A percentile compares a stretch with the other conserved stretches of the same genome.
Conservation (phyloP, 75 land plant species). For the Pinus albicaulis region DNA sequence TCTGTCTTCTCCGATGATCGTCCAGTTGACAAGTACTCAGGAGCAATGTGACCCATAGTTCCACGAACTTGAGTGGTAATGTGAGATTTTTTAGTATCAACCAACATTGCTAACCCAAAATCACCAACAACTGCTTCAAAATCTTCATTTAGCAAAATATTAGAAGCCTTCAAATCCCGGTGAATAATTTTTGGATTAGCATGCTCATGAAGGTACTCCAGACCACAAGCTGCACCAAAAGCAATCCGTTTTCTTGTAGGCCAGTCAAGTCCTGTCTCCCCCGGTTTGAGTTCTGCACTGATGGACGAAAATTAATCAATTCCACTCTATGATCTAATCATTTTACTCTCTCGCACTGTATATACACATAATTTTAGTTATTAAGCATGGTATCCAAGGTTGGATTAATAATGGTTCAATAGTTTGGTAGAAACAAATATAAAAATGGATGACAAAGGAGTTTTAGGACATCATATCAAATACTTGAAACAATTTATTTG, state of each 20-base stretch:
- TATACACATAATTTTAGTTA: neutral
- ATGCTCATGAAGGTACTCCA: conserved; percentile 84
- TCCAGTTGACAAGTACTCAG: conserved; percentile 90
- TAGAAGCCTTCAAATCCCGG: conserved; percentile 92
- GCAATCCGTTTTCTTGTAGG: conserved; percentile 68
- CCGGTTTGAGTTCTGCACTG: conserved; percentile 39
- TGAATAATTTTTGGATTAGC: conserved; percentile 92
- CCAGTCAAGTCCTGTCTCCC: conserved; percentile 69
- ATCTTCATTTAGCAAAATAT: conserved; percentile 80
- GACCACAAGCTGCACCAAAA: conserved; percentile 80
- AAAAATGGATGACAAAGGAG: neutral
- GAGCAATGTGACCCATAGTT: conserved; percentile 89
- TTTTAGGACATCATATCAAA: neutral
- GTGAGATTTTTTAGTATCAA: conserved; percentile 76
- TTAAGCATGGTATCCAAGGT: neutral
- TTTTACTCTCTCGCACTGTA: neutral
- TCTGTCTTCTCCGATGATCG: conserved; percentile 91
- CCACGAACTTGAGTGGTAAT: conserved; percentile 91
- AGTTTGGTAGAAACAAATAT: neutral
- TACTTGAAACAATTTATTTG: neutral
- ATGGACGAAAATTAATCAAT: neutral
- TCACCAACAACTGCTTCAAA: conserved; percentile 94
- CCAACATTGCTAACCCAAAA: conserved; percentile 85
- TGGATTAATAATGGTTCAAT: neutral
- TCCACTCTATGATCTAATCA: neutral